A percentile compares a stretch with the other conserved stretches of the same genome.
These are phyloP conservation scores for Nakazawaea populi DNA, from an alignment of 805 yeast species.

Conservation along the genomic window DNA sequence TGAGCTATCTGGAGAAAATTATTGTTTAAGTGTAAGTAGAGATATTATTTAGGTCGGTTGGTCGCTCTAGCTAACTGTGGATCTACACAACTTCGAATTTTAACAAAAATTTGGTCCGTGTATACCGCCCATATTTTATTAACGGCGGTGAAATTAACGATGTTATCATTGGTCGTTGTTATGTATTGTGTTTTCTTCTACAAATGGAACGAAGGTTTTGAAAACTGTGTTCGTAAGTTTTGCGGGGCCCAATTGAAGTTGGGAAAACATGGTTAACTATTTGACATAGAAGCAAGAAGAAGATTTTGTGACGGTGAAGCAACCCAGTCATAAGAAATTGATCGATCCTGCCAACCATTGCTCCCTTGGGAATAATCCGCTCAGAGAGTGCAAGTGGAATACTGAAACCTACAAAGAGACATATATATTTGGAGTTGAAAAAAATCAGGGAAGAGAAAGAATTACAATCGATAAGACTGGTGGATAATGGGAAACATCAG, in stretches of 20 bases:
- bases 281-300: constrained; percentile 54
- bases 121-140: no score
- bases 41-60: no score
- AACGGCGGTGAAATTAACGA: constrained; percentile 40
- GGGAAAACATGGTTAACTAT: constrained; percentile 49
- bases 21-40: no score
- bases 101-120: no score
- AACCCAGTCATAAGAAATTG: constrained; percentile 25
- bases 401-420: constrained; percentile 67
- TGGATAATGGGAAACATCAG: constrained; percentile 16
- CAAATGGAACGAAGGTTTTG: constrained; percentile 82
- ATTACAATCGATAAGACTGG: constrained; percentile 14
- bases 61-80: no score
- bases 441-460: constrained; percentile 63
- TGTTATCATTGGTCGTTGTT: constrained; percentile 41
- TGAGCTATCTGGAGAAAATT: no score
- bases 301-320: constrained; percentile 45
- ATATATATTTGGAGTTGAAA: constrained; percentile 71
- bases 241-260: constrained; percentile 54
- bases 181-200: constrained; percentile 65
- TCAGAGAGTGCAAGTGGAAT: constrained; percentile 41
- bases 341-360: background rate
- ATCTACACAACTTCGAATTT: no score
- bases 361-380: background rate
- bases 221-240: constrained; percentile 65